Percentiles rank a stretch among this genome's conserved stretches.
Evolutionary conservation across 306 rosid species (phyloP).

Genomic region (Trichosanthes truncata): DNA sequence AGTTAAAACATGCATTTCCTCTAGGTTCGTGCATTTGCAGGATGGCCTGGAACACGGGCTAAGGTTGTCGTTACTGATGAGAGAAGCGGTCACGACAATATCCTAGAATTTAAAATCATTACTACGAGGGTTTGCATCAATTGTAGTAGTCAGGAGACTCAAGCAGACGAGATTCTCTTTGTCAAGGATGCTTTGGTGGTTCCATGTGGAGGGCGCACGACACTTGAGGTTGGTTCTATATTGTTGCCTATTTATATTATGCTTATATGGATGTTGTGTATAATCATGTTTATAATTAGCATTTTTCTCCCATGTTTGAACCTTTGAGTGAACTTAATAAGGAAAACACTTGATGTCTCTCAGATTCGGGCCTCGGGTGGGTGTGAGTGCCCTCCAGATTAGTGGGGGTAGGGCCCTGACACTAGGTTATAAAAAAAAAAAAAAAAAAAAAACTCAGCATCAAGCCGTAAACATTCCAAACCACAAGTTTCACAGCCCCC

Average conservation of each 20-base stretch:
- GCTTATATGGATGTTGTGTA: neutral
- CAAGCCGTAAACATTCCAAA: neutral
- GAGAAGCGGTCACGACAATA: slow-evolving; percentile 34
- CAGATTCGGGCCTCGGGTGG: neutral
- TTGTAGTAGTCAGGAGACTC: slow-evolving; percentile 23
- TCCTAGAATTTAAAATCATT: slow-evolving; percentile 64
- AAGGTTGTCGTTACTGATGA: slow-evolving; percentile 40
- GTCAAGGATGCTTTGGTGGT: slow-evolving; percentile 47
- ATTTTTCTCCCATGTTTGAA: neutral
- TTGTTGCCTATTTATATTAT: neutral
- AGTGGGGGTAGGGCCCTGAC: neutral
- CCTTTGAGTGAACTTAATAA: neutral
- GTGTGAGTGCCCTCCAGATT: neutral
- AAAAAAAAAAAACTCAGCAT: neutral
- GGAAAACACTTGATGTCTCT: neutral
- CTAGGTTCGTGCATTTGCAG: slow-evolving; percentile 97
- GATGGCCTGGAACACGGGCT: slow-evolving; percentile 94
- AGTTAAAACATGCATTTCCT: slow-evolving; percentile 41
- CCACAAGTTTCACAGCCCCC: neutral
- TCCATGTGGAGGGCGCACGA: slow-evolving; percentile 52
- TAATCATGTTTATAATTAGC: neutral
- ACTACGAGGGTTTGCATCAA: slow-evolving; percentile 49
- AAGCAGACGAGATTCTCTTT: slow-evolving; percentile 41
- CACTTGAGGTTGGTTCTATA: slow-evolving; percentile 48
- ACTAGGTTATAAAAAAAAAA: too few relatives aligned